Percentiles rank a stretch among this genome's conserved stretches.
These are phyloP conservation scores for Fusarium mundagurra DNA, from an alignment of 2,329 filamentous ascomycete species.

Conservation along the genomic window DNA sequence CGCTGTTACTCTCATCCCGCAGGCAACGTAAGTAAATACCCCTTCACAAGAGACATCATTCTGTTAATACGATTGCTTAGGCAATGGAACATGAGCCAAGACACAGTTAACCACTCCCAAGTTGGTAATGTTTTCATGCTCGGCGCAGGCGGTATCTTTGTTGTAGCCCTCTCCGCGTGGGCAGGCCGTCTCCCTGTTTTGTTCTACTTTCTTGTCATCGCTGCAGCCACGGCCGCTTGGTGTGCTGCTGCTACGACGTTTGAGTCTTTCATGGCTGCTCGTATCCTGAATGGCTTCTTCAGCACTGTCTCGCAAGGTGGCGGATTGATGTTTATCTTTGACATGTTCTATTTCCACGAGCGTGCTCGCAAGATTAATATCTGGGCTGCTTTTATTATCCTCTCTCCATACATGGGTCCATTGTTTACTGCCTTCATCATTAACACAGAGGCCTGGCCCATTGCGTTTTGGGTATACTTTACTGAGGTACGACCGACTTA, in stretches of 20 bases:
- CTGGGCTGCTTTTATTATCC: background rate
- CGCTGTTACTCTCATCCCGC: background rate
- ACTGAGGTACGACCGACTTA: fast-evolving
- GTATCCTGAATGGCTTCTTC: background rate
- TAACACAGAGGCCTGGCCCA: background rate
- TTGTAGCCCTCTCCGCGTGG: background rate
- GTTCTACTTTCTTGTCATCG: background rate
- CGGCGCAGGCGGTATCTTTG: background rate
- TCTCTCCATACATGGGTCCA: background rate
- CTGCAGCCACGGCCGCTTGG: fast-evolving
- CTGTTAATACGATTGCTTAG: background rate
- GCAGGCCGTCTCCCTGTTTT: background rate
- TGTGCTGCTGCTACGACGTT: background rate
- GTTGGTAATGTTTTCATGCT: background rate
- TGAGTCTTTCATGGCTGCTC: background rate
- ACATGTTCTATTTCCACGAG: background rate
- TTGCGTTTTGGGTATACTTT: background rate
- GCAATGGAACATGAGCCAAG: background rate
- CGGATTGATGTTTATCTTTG: background rate
- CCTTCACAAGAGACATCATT: fast-evolving
- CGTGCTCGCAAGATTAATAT: background rate
- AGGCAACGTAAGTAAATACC: background rate
- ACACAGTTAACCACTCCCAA: background rate
- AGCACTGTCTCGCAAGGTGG: background rate
- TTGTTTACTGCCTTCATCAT: background rate